Evolutionary conservation across 192 early-diverging fungal species (phyloP).

Genomic region (Linnemannia schmuckeri): DNA sequence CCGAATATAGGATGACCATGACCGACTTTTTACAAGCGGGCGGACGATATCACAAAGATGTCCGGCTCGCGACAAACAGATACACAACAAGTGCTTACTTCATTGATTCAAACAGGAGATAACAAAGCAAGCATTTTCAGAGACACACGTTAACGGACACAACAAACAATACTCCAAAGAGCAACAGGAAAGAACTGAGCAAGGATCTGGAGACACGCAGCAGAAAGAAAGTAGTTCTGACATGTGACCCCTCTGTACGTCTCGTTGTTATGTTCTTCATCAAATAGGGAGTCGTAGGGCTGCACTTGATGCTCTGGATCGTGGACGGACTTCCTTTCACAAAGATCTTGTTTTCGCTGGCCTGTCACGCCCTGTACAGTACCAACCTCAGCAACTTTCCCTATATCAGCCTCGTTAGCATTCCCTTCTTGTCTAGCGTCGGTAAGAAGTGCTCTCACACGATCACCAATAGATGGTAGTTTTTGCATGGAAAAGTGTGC

Average conservation of each 20-base stretch:
- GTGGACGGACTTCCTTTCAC: constrained; percentile 85
- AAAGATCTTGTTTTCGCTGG: constrained; percentile 77
- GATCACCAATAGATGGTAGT: not conserved
- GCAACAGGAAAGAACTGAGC: too few species aligned
- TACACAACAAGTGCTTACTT: not conserved
- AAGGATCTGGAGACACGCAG: too few species aligned
- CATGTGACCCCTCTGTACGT: not conserved
- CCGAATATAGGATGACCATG: too few species aligned
- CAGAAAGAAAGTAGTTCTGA: not conserved
- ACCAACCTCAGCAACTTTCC: constrained; percentile 88
- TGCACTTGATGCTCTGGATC: constrained; percentile 80
- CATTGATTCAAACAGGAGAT: not conserved
- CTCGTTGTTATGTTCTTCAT: not conserved
- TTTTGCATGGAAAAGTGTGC: not conserved
- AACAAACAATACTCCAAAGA: not conserved
- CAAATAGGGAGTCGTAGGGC: constrained; percentile 67
- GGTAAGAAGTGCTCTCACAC: constrained; percentile 63
- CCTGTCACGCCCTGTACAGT: constrained; percentile 85
- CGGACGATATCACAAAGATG: too few species aligned
- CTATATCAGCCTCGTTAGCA: constrained; percentile 79
- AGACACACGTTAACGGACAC: not conserved
- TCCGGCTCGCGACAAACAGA: not conserved
- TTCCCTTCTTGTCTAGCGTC: constrained; percentile 85
- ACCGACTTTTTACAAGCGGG: too few species aligned
- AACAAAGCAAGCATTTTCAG: not conserved